These are phyloP conservation scores for Pseudogymnoascus sp. DNA, from an alignment of 2,329 filamentous ascomycete genomes.

Conservation along the genomic window DNA sequence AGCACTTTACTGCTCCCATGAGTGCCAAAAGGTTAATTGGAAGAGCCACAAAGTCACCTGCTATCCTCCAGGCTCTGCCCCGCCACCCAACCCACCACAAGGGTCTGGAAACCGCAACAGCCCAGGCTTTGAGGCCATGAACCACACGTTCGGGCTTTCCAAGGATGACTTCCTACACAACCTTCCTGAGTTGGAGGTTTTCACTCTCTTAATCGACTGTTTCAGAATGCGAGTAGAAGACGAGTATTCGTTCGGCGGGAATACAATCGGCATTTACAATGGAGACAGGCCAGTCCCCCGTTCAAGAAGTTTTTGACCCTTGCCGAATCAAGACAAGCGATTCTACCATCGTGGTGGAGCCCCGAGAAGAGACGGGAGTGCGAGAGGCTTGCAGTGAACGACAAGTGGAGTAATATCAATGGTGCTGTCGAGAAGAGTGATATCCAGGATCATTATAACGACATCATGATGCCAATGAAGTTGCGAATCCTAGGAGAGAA, in stretches of 20 bases:
- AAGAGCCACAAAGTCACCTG: slow-evolving; percentile 24
- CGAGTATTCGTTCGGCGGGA: slow-evolving; percentile 14
- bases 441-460: slow-evolving; percentile 16
- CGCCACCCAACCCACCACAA: neutral
- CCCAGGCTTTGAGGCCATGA: neutral
- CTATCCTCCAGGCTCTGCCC: slow-evolving; percentile 22
- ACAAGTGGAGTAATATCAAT: slow-evolving; percentile 13
- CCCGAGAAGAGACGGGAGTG: slow-evolving; percentile 15
- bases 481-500: slow-evolving; percentile 19
- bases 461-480: slow-evolving; percentile 17
- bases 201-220: slow-evolving; percentile 17
- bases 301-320: slow-evolving; percentile 18
- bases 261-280: slow-evolving; percentile 13
- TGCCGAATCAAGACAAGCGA: slow-evolving; percentile 13
- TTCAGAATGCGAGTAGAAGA: slow-evolving; percentile 19
- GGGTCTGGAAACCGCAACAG: neutral
- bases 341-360: slow-evolving; percentile 18
- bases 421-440: slow-evolving; percentile 17
- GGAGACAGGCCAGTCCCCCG: slow-evolving; percentile 8
- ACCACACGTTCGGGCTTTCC: slow-evolving; percentile 15
- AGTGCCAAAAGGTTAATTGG: slow-evolving; percentile 23
- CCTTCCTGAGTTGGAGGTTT: slow-evolving; percentile 13
- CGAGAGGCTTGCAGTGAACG: slow-evolving; percentile 10
- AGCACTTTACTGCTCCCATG: slow-evolving; percentile 22
- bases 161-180: slow-evolving; percentile 13